Conservation (phyloP, 176 grass and related monocot genomes). For the Carex parvula region DNA sequence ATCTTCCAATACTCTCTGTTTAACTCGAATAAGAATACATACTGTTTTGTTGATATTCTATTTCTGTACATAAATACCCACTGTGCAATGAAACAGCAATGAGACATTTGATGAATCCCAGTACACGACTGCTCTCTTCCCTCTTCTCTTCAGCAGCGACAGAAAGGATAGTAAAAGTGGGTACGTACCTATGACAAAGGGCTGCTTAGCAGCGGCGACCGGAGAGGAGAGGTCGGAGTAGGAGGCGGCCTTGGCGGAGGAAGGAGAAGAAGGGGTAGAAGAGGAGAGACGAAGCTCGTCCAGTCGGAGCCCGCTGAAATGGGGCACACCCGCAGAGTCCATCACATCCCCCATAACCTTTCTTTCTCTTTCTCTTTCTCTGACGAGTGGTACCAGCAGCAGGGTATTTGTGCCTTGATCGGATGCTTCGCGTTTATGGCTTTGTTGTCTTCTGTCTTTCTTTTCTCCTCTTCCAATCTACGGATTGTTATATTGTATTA, state of each 20-base stretch:
- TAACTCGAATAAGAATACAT: neutral
- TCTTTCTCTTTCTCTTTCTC: constrained; percentile 44
- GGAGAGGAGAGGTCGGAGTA: constrained; percentile 19
- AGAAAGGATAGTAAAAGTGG: neutral
- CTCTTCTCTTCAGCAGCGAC: neutral
- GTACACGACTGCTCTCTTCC: neutral
- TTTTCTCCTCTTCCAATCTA: neutral
- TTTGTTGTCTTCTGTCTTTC: neutral
- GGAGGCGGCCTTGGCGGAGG: constrained; percentile 47
- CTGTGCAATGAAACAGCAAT: neutral
- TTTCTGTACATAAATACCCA: neutral
- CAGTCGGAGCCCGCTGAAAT: constrained; percentile 94
- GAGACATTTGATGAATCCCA: neutral
- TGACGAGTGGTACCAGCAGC: neutral
- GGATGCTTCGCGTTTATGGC: neutral
- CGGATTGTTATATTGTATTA: neutral
- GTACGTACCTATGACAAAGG: constrained; percentile 79
- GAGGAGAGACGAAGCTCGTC: constrained; percentile 53
- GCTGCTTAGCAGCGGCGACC: constrained; percentile 34
- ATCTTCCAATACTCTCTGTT: neutral
- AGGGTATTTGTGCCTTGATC: neutral
- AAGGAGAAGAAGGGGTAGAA: constrained; percentile 58
- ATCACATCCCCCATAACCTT: constrained; percentile 74
- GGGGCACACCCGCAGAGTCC: constrained; percentile 65
- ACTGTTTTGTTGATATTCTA: neutral